Base-by-base conservation (phyloP, 306 rosid species). In the Cucurbita moschata region DNA sequence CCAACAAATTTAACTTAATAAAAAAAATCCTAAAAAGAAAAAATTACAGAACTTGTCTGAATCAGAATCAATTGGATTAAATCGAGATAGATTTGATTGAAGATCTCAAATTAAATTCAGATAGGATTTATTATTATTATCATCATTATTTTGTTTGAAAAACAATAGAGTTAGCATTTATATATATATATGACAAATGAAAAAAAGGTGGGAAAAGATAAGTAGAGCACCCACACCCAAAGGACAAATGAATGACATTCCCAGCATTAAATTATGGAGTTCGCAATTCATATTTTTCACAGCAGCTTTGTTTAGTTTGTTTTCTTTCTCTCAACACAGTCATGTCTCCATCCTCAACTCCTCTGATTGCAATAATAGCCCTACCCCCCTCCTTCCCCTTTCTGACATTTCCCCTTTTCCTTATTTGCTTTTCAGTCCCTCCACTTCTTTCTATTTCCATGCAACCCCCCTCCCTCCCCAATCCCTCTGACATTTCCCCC, bases 271-370 rank as follows among this genome's bases (percentile, higher is more conserved):
- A 40, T 64, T 38, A 64, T 64, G 30, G 70, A 64, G 70, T 64
- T 30, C 35, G 8, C 8, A 40, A 40, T 44, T 10, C 9, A 2
- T 2, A 44, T 8, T 44, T 44, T 10, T 5, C 37, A 58, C 4
- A 26, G 53, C 71, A 65, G 71, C 71, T 65, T 65, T 62, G 47
- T 16, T 39, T 39, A 4, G 26, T 63, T 63, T 66, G 50, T 63
- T 39, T 66, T 44, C 44, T 60, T 35, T 35, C 26, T n/a, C 44
- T 13, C 39, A 30, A 66, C 52, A 18, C 51, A 40, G 72, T 66
- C 72, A 66, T 66, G 72, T 66, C 52, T 66, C 72, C n/a, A 40
- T 66, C 72, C 21, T 66, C 72, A 42, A 49, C 16, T 8, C 35
- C 66, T 37, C 66, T 57, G 39, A 58, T 58, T 58, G 40, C 16